Conservation (phyloP, 2,329 filamentous ascomycete species). For the Dothistroma septosporum region DNA sequence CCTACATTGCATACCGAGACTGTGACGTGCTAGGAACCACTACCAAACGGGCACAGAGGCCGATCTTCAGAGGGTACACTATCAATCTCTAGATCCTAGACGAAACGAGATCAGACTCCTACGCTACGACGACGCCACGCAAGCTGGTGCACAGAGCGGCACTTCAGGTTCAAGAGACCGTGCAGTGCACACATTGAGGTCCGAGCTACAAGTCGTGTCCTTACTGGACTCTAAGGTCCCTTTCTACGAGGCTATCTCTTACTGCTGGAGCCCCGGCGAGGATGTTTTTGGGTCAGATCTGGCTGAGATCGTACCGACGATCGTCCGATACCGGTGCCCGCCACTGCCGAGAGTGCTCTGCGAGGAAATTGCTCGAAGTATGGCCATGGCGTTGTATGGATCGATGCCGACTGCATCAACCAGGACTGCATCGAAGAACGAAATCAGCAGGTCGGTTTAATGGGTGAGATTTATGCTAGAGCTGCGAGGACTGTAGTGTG, state of each 20-base stretch:
- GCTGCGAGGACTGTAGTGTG: no score
- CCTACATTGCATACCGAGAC: no score
- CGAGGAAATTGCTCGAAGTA: neutral
- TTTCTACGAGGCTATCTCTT: slow-evolving; percentile 7
- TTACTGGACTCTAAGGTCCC: neutral
- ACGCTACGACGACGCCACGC: no score
- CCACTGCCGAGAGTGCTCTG: slow-evolving; percentile 4
- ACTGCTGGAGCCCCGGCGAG: slow-evolving; percentile 5
- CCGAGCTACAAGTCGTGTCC: no score
- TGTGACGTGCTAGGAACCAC: no score
- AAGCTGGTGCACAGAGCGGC: no score
- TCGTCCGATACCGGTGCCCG: slow-evolving; percentile 1
- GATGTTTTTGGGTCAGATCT: neutral
- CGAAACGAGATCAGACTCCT: no score
- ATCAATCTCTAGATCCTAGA: no score
- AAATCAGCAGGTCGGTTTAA: slow-evolving; percentile 10
- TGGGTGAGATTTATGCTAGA: slow-evolving; percentile 7
- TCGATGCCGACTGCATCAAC: slow-evolving; percentile 15
- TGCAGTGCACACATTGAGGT: no score
- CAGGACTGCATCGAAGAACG: slow-evolving; percentile 10
- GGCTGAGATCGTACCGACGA: slow-evolving; percentile 7
- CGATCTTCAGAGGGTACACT: no score
- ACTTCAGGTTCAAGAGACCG: no score
- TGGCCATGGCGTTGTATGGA: slow-evolving; percentile 12
- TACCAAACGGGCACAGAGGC: no score